phyloP scores from a whole-genome alignment of 2,329 filamentous ascomycete species.

The Exophiala calicioides region DNA sequence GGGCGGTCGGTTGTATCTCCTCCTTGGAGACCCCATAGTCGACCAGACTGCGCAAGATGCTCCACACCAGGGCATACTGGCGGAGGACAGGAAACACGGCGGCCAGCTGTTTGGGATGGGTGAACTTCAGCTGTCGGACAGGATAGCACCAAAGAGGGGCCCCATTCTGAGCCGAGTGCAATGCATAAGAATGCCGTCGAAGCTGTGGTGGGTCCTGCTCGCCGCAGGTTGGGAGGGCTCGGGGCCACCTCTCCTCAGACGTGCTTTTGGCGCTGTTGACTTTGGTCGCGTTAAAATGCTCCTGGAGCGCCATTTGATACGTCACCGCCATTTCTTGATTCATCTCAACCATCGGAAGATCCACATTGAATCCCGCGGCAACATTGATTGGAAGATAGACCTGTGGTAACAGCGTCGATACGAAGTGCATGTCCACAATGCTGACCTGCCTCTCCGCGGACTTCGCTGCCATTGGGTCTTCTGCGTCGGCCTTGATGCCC shows the following conservation, averaged over 20 bases:
- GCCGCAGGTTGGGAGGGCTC: constrained; percentile 38
- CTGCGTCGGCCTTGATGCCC: constrained; percentile 32
- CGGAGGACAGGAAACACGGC: constrained; percentile 47
- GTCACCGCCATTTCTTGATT: constrained; percentile 29
- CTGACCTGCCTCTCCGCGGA: constrained; percentile 38
- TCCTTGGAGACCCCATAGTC: constrained; percentile 25
- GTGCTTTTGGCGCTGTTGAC: constrained; percentile 30
- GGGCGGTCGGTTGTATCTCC: constrained; percentile 16
- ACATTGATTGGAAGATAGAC: constrained; percentile 45
- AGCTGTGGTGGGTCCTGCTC: constrained; percentile 33
- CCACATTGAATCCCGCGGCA: constrained; percentile 43
- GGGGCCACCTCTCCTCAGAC: constrained; percentile 37
- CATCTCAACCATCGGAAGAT: constrained; percentile 40
- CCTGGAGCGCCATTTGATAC: constrained; percentile 28
- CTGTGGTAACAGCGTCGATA: constrained; percentile 44
- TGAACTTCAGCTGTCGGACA: constrained; percentile 46
- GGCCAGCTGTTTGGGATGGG: constrained; percentile 48
- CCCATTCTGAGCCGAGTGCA: constrained; percentile 43
- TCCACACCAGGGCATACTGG: constrained; percentile 46
- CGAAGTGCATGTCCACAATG: constrained; percentile 46
- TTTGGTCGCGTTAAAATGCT: constrained; percentile 3
- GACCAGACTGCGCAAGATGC: constrained; percentile 42
- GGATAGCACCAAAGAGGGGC: constrained; percentile 27
- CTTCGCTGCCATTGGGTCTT: constrained; percentile 40
- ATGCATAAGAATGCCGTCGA: constrained; percentile 45